A percentile compares a stretch with the other conserved stretches of the same genome.
Conservation (phyloP, 73 alveolate species). For the Durusdinium trenchii region DNA sequence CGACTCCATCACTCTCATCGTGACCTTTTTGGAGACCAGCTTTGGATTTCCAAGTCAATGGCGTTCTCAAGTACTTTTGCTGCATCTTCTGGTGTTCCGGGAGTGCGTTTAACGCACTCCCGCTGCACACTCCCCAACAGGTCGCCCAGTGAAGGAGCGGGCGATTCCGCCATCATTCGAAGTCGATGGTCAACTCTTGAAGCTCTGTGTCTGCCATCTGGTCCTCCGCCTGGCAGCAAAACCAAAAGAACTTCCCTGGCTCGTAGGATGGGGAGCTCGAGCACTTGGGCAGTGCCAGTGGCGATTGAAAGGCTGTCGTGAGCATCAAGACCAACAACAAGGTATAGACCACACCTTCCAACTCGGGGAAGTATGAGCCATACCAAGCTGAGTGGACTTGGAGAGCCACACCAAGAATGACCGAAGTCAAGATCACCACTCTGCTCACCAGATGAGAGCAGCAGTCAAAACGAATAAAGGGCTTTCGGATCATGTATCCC, state of each 20-base stretch:
- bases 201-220: conserved; percentile 14
- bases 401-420: not conserved
- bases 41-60: too few species aligned
- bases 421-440: not conserved
- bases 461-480: not conserved
- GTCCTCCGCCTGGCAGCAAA: conserved; percentile 7
- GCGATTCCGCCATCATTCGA: too few species aligned
- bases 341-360: conserved; percentile 9
- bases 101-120: too few species aligned
- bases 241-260: conserved; percentile 11
- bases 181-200: not conserved
- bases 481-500: conserved; percentile 35
- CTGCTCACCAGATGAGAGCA: not conserved
- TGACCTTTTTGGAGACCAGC: too few species aligned
- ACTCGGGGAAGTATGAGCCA: not conserved
- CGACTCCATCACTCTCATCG: too few species aligned
- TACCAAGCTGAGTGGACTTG: conserved; percentile 23
- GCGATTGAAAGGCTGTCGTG: not conserved
- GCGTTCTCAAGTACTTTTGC: too few species aligned
- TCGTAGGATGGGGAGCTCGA: not conserved
- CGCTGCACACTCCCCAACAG: too few species aligned
- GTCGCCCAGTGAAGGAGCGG: too few species aligned
- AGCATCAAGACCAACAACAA: conserved; percentile 25
- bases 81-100: too few species aligned
- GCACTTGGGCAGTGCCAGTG: not conserved